phyloP scores from a whole-genome alignment of 257 asterid genomes.

The Datura wrightii region DNA sequence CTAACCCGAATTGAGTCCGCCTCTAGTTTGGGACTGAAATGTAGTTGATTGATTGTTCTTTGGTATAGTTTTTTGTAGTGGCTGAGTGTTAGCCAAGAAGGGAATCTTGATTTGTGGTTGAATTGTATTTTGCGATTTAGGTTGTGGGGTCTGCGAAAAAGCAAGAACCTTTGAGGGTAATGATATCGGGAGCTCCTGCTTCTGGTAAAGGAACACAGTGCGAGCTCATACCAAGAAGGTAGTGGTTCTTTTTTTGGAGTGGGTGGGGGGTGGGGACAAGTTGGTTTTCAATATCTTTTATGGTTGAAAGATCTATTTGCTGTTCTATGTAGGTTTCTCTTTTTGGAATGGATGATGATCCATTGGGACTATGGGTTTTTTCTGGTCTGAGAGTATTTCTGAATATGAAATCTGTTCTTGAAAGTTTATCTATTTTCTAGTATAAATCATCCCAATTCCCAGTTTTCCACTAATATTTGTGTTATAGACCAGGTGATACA shows the following conservation, averaged over 20 bases:
- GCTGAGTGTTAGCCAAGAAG: background rate
- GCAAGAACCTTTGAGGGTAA: constrained; percentile 77
- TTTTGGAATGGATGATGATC: constrained; percentile 5
- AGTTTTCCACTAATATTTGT: background rate
- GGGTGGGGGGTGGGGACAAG: background rate
- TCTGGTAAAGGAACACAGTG: constrained; percentile 99
- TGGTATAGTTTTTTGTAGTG: background rate
- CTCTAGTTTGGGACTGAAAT: background rate
- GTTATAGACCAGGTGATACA: background rate
- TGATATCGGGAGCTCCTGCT: constrained; percentile 99
- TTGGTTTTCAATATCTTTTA: background rate
- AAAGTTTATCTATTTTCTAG: background rate
- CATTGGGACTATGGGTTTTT: background rate
- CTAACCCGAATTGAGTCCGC: background rate
- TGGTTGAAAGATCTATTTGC: background rate
- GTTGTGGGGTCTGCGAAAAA: constrained; percentile 58
- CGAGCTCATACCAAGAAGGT: constrained; percentile 83
- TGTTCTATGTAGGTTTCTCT: background rate
- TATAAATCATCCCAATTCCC: background rate
- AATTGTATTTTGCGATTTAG: constrained; percentile 38
- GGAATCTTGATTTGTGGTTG: background rate
- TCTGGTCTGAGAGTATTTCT: background rate
- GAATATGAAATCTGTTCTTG: background rate
- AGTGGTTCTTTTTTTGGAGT: background rate
- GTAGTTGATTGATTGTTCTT: background rate